Conservation (phyloP, 345 rosid species). For the Brassica rapa region DNA sequence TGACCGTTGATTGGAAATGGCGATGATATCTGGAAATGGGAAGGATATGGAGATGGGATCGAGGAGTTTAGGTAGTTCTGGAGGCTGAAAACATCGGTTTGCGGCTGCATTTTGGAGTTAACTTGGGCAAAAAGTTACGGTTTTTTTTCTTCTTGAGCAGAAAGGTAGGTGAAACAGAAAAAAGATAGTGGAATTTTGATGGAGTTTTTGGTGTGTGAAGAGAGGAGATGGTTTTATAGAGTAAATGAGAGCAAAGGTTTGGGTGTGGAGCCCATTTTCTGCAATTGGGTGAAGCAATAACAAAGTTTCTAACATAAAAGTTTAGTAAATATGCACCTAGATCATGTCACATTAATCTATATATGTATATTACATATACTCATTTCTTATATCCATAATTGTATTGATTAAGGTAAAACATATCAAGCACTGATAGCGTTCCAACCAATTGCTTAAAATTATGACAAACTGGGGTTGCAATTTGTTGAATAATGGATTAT, state of each 20-base stretch:
- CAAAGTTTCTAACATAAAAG: conserved; percentile 14
- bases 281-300: conserved; percentile 34
- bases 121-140: conserved; percentile 26
- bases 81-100: conserved; percentile 48
- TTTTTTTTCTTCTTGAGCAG: neutral
- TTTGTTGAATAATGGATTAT: neutral
- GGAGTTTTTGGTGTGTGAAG: conserved; percentile 30
- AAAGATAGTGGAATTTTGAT: neutral
- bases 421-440: neutral
- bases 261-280: conserved; percentile 25
- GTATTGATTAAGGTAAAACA: conserved; percentile 19
- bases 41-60: conserved; percentile 50
- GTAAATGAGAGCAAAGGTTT: neutral
- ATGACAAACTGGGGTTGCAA: neutral
- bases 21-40: conserved; percentile 39
- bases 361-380: neutral
- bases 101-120: conserved; percentile 36
- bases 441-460: neutral
- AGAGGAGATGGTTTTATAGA: conserved; percentile 30
- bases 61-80: conserved; percentile 38
- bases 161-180: conserved; percentile 13
- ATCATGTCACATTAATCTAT: conserved; percentile 21
- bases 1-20: conserved; percentile 39
- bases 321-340: conserved; percentile 16
- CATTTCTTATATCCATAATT: conserved; percentile 18